A percentile compares a stretch with the other conserved stretches of the same genome.
phyloP scores from a whole-genome alignment of 345 rosid genomes.

The Luvunga scandens region DNA sequence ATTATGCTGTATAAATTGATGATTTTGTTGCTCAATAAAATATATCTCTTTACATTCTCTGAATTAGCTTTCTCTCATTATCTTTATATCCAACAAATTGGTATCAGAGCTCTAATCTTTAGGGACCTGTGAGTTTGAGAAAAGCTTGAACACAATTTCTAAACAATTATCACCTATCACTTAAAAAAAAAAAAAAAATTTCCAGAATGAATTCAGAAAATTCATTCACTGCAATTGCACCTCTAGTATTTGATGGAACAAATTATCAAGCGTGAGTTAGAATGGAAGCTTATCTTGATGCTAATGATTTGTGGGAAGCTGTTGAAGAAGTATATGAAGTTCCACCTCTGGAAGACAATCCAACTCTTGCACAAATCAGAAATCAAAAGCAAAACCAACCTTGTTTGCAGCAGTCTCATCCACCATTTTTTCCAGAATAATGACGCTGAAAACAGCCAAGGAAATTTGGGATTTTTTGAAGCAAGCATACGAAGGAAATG shows the following conservation, averaged over 20 bases:
- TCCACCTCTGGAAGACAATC: not conserved
- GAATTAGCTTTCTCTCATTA: no score
- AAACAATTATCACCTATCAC: no score
- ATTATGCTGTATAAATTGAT: no score
- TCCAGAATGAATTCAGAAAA: not conserved
- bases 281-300: constrained; percentile 16
- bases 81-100: no score
- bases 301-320: constrained; percentile 7
- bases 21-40: no score
- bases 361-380: not conserved
- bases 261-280: constrained; percentile 14
- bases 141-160: no score
- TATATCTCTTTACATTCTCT: no score
- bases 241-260: not conserved
- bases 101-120: no score
- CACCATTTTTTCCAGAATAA: not conserved
- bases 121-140: no score
- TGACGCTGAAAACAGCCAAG: not conserved
- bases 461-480: constrained; percentile 7
- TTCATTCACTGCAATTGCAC: not conserved
- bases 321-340: constrained; percentile 10
- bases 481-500: not conserved
- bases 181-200: no score
- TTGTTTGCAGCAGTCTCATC: not conserved
- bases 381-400: not conserved